phyloP scores from a whole-genome alignment of 306 rosid genomes.

The Casuarina glauca region DNA sequence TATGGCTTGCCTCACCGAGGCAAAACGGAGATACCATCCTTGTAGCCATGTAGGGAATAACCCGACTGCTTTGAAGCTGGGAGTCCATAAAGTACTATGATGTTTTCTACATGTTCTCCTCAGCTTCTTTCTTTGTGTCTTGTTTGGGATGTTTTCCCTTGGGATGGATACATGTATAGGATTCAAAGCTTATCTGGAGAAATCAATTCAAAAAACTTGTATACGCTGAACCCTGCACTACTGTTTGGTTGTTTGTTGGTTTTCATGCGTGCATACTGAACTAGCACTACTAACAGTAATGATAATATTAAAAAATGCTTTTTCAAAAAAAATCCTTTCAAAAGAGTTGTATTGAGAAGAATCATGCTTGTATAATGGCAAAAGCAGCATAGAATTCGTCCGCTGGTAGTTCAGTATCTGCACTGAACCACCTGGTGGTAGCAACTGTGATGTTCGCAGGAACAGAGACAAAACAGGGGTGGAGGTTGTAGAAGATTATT shows the following conservation, averaged over 20 bases:
- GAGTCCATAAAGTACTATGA: not conserved
- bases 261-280: not conserved
- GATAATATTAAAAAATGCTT: too few relatives aligned
- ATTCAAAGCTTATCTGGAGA: not conserved
- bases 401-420: not conserved
- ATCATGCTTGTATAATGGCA: not conserved
- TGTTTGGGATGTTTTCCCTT: not conserved
- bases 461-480: not conserved
- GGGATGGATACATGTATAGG: not conserved
- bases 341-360: too few relatives aligned
- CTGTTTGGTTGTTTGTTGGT: not conserved
- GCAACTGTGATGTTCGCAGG: not conserved
- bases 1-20: not conserved
- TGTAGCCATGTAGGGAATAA: not conserved
- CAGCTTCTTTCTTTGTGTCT: not conserved
- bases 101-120: not conserved
- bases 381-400: not conserved
- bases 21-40: not conserved
- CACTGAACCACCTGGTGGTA: not conserved
- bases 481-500: too few relatives aligned
- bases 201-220: not conserved
- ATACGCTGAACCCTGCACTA: not conserved
- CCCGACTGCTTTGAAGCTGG: not conserved
- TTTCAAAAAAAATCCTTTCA: not conserved
- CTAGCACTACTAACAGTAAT: not conserved